Percentiles rank a stretch among this genome's conserved stretches.
phyloP scores from a whole-genome alignment of 2,329 filamentous ascomycete genomes.

The Phaeosphaeria sp. region DNA sequence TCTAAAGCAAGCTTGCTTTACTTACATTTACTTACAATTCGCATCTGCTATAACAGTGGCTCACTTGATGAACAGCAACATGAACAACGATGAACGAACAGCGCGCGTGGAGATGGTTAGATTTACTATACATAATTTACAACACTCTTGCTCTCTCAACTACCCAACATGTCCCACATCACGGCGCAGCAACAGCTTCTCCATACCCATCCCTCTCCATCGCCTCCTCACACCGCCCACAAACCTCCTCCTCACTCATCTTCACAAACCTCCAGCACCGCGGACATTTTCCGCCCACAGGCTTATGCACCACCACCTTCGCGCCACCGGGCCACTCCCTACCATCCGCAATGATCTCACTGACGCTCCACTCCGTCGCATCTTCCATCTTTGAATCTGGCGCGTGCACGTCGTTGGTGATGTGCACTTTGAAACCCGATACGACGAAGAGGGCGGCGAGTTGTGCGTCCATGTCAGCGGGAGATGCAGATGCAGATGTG shows the following conservation, averaged over 20 bases:
- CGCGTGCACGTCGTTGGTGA: background rate
- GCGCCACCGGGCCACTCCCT: constrained; percentile 20
- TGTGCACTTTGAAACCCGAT: background rate
- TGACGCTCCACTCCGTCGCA: constrained; percentile 15
- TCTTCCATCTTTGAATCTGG: background rate
- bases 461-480: background rate
- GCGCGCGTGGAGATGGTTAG: no score
- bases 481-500: background rate
- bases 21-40: no score
- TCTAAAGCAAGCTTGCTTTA: no score
- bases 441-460: constrained; percentile 2
- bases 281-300: constrained; percentile 73
- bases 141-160: no score
- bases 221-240: constrained; percentile 74
- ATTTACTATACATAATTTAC: no score
- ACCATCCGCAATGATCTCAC: constrained; percentile 40
- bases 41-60: no score
- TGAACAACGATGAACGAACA: no score
- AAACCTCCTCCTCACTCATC: constrained; percentile 70
- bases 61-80: no score
- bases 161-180: background rate
- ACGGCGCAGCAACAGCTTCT: background rate
- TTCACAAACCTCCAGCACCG: constrained; percentile 89
- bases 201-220: constrained; percentile 46
- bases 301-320: constrained; percentile 48